Evolutionary conservation across 192 early-diverging fungal genomes (phyloP), one percentile per base, ranked within the genome.

Genomic region (Podila minutissima): DNA sequence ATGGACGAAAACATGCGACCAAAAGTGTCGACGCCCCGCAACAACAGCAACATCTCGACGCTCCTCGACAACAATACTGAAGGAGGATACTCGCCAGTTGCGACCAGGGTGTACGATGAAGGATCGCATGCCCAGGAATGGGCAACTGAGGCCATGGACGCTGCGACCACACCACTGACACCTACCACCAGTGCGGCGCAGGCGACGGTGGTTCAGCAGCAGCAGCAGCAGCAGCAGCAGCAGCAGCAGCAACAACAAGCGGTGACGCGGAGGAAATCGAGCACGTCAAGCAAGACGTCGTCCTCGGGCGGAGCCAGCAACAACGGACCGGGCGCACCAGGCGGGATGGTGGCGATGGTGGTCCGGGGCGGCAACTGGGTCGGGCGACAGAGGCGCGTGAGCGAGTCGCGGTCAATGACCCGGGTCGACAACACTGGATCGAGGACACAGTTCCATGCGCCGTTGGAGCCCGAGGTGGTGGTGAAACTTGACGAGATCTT

Each of bases 401-500:
- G 83, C 32, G 83, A 82, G 62, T 78, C 85, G 10, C 58, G 83
- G 20, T 57, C 38, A 15, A 38, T 62, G 11, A 28, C 53, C 3
- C 64, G 74, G 6, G 64, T 59, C 4, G 75, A 74, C 29, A 75
- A 60, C 33, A 63, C 57, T 12, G 46, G 75, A 0, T 69, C 82
- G n/a, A 48, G 85, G 11, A 70, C 83, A 13, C 85, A 86, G 68
- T 72, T 79, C 59, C 82, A 86, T 74, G 77, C 83, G 32, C 83
- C 82, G 13, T 67, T 86, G 15, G 85, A 85, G 37, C 83, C 85
- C 4, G 72, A 73, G 19, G 83, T 92, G 13, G 76, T 88, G 49
- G 66, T 75, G 22, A 81, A 81, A 55, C 75, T 93, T 41, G 90
- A 92, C 82, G 90, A 88, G 61, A 83, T 93, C 4, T 93, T 93